phyloP scores from a whole-genome alignment of 2,329 filamentous ascomycete genomes.

The Aspergillus neoniger region DNA sequence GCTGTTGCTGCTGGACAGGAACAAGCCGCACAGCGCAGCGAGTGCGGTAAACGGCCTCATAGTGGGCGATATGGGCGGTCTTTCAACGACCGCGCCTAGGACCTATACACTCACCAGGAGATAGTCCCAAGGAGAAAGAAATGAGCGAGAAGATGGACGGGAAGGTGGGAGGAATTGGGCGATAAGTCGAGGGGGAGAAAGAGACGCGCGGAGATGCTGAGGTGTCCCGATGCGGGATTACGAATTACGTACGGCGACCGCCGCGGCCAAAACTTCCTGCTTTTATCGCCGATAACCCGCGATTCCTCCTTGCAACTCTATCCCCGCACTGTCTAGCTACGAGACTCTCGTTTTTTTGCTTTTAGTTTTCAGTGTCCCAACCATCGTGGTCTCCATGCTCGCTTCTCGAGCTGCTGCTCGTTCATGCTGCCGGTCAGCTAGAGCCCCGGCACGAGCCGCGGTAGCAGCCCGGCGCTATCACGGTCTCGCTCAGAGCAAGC shows the following conservation, averaged over 20 bases:
- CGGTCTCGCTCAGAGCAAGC: constrained; percentile 40
- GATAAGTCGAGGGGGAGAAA: constrained; percentile 8
- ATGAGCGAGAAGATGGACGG: constrained; percentile 10
- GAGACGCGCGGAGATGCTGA: constrained; percentile 35
- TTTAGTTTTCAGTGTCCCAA: neutral
- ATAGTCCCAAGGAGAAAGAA: constrained; percentile 16
- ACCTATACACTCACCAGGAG: constrained; percentile 23
- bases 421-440: constrained; percentile 20
- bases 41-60: constrained; percentile 45
- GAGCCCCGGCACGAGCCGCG: constrained; percentile 9
- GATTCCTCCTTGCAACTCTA: constrained; percentile 6
- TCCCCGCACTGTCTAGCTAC: constrained; percentile 21
- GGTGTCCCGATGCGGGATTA: constrained; percentile 37
- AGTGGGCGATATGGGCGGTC: constrained; percentile 30
- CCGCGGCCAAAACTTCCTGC: constrained; percentile 38
- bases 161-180: constrained; percentile 7
- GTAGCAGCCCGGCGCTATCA: constrained; percentile 27
- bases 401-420: constrained; percentile 26
- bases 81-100: constrained; percentile 30
- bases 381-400: constrained; percentile 20
- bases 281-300: constrained; percentile 16
- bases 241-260: constrained; percentile 32
- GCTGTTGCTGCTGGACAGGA: constrained; percentile 37
- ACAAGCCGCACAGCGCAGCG: constrained; percentile 39
- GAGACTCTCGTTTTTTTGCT: neutral